phyloP scores from a whole-genome alignment of 2,329 filamentous ascomycete genomes.

The Tolypocladium ophioglossoides region DNA sequence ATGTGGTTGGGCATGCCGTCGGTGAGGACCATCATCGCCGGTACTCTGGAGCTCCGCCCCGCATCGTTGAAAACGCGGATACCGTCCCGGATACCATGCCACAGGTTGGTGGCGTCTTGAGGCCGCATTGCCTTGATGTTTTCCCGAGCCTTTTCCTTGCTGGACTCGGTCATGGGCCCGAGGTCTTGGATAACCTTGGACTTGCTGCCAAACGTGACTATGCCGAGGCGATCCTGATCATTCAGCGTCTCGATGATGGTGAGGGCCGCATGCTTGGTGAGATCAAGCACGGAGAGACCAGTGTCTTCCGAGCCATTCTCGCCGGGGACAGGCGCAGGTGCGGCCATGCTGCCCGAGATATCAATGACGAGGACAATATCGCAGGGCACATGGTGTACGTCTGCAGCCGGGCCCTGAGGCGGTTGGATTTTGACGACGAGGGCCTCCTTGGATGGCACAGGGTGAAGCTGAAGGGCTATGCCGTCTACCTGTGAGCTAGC shows the following conservation, averaged over 20 bases:
- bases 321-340: slow-evolving; percentile 34
- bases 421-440: slow-evolving; percentile 36
- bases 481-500: not conserved
- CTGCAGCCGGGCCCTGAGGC: slow-evolving; percentile 22
- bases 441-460: slow-evolving; percentile 24
- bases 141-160: slow-evolving; percentile 30
- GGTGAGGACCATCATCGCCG: slow-evolving; percentile 42
- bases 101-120: slow-evolving; percentile 39
- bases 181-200: slow-evolving; percentile 35
- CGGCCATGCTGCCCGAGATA: slow-evolving; percentile 46
- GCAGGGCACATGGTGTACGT: slow-evolving; percentile 34
- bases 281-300: slow-evolving; percentile 45
- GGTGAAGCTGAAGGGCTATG: slow-evolving; percentile 26
- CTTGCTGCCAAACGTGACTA: slow-evolving; percentile 40
- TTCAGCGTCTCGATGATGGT: slow-evolving; percentile 48
- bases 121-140: slow-evolving; percentile 32
- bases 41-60: slow-evolving; percentile 25
- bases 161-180: slow-evolving; percentile 31
- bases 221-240: slow-evolving; percentile 42
- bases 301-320: slow-evolving; percentile 32
- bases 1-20: slow-evolving; percentile 45
- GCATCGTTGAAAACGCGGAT: slow-evolving; percentile 33
- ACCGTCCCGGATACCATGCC: slow-evolving; percentile 43
- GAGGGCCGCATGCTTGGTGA: slow-evolving; percentile 48
- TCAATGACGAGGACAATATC: slow-evolving; percentile 54